Evolutionary conservation across 1,139 yeast species (phyloP).

Genomic region (Saccharomyces hybrid): DNA sequence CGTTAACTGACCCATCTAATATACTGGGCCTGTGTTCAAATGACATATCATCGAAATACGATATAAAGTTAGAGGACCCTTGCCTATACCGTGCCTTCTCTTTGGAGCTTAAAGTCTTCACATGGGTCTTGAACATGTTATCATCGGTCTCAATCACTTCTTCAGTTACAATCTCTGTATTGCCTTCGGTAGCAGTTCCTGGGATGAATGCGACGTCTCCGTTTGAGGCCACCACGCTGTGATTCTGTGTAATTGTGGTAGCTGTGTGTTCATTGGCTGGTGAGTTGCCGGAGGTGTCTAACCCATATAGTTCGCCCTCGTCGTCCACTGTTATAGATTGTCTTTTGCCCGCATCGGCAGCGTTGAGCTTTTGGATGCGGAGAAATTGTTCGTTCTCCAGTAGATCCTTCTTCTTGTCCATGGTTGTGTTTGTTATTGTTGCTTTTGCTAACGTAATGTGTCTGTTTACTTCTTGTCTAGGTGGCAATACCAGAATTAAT

Average conservation of each 20-base stretch:
- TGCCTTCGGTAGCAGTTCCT: not conserved
- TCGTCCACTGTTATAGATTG: slow-evolving; percentile 17
- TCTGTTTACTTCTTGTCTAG: not conserved
- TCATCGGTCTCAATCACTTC: not conserved
- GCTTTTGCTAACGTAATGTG: not conserved
- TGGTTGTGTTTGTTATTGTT: not conserved
- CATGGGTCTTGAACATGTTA: not conserved
- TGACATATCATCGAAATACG: slow-evolving; percentile 41
- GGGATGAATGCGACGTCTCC: not conserved
- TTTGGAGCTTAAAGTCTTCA: not conserved
- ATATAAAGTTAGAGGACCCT: slow-evolving; percentile 21
- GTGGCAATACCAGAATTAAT: not conserved
- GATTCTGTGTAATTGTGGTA: not conserved
- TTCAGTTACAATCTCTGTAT: not conserved
- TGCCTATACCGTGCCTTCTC: slow-evolving; percentile 9
- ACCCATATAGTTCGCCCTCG: slow-evolving; percentile 20
- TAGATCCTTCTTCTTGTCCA: slow-evolving; percentile 11
- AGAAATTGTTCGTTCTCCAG: slow-evolving; percentile 14
- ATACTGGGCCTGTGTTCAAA: slow-evolving; percentile 42
- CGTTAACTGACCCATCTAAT: slow-evolving; percentile 39
- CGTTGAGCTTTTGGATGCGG: slow-evolving; percentile 15
- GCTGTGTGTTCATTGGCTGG: not conserved
- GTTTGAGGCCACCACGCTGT: not conserved
- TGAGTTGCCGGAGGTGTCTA: not conserved
- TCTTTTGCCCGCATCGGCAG: slow-evolving; percentile 6